These are phyloP conservation scores for Pholiota adiposa DNA, from an alignment of 1,284 basidiomycete genomes.

Conservation along the genomic window DNA sequence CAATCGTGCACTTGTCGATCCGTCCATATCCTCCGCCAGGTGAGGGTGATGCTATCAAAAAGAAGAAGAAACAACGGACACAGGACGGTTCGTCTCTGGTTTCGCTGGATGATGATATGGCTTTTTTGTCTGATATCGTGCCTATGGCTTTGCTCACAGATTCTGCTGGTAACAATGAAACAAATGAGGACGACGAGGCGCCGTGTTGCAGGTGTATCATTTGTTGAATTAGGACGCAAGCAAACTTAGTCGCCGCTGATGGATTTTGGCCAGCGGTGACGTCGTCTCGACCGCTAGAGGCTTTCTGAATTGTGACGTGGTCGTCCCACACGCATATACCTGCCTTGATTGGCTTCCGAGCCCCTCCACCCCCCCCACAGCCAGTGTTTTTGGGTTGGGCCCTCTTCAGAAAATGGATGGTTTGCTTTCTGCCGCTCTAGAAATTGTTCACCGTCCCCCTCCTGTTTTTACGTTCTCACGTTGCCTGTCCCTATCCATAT, in stretches of 20 bases:
- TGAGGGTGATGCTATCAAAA: constrained; percentile 63
- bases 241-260: background rate
- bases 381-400: background rate
- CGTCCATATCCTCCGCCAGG: constrained; percentile 62
- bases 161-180: constrained; percentile 17
- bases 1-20: constrained; percentile 83
- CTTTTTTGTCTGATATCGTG: background rate
- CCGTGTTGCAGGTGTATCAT: constrained; percentile 46
- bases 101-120: background rate
- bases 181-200: constrained; percentile 25
- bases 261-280: background rate
- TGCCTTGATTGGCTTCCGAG: too few species aligned
- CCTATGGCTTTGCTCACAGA: constrained; percentile 1
- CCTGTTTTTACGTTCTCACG: background rate
- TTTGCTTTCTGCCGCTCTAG: too few species aligned
- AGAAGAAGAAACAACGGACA: constrained; percentile 38
- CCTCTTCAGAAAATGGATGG: too few species aligned
- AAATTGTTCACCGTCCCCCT: background rate
- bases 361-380: too few species aligned
- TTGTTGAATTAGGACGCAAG: constrained; percentile 34
- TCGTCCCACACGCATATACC: too few species aligned
- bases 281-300: background rate
- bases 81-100: constrained; percentile 30
- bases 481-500: background rate
- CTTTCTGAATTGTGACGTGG: too few species aligned